Conservation (phyloP, 176 grass and related monocot genomes). For the Paspalum vaginatum region DNA sequence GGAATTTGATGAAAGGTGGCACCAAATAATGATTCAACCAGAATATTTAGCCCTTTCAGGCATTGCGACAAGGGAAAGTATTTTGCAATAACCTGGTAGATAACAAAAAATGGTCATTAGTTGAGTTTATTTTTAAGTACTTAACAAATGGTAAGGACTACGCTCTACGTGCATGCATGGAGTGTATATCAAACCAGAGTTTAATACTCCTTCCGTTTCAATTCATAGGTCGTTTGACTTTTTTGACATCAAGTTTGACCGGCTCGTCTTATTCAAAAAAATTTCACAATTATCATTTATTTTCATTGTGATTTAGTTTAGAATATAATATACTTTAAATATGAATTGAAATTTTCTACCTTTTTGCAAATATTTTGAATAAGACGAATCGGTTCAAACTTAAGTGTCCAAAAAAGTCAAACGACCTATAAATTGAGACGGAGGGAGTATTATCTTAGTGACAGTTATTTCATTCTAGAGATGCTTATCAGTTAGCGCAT, state of each 20-base stretch:
- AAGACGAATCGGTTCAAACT: too few relatives aligned
- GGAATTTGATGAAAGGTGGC: constrained; percentile 82
- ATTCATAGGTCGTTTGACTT: too few relatives aligned
- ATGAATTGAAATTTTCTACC: too few relatives aligned
- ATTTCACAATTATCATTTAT: too few relatives aligned
- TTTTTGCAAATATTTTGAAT: too few relatives aligned
- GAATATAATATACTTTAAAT: too few relatives aligned
- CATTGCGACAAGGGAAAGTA: constrained; percentile 83
- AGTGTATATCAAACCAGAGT: neutral
- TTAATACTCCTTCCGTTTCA: too few relatives aligned
- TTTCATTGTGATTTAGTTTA: too few relatives aligned
- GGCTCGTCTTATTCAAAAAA: too few relatives aligned
- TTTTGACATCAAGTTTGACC: too few relatives aligned
- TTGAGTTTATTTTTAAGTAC: neutral
- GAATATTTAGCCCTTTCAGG: constrained; percentile 79
- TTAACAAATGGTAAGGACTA: constrained; percentile 11
- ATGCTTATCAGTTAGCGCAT: constrained; percentile 39
- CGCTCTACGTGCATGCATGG: neutral
- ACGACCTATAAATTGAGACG: too few relatives aligned
- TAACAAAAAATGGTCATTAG: constrained; percentile 32
- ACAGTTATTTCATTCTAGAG: constrained; percentile 3
- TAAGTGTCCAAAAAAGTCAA: too few relatives aligned
- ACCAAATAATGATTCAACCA: constrained; percentile 96
- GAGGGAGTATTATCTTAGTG: constrained; percentile 29
- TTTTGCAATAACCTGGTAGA: constrained; percentile 62